phyloP scores from a whole-genome alignment of 495 filamentous ascomycete genomes.

The Aspergillus cavernicola region DNA sequence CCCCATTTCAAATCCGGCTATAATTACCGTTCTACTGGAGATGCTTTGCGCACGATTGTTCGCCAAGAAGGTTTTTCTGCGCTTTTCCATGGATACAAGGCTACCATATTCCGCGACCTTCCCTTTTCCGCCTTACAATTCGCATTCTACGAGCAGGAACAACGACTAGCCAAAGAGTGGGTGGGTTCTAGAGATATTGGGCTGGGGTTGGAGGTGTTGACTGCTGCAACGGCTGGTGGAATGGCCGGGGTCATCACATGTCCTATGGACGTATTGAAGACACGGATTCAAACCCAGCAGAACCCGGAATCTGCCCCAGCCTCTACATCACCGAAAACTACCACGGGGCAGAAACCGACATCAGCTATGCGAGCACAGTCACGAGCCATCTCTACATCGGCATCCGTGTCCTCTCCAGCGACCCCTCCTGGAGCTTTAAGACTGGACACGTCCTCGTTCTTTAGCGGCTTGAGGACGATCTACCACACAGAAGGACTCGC shows the following conservation, averaged over 20 bases:
- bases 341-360: constrained; percentile 24
- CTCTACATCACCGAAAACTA: constrained; percentile 21
- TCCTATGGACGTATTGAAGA: constrained; percentile 96
- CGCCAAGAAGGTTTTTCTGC: constrained; percentile 76
- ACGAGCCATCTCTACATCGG: constrained; percentile 78
- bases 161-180: constrained; percentile 72
- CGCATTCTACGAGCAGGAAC: constrained; percentile 95
- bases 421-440: constrained; percentile 67
- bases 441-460: constrained; percentile 82
- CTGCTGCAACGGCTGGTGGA: constrained; percentile 87
- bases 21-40: constrained; percentile 77
- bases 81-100: constrained; percentile 89
- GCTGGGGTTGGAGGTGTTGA: constrained; percentile 76
- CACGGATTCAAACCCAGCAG: constrained; percentile 91
- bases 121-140: constrained; percentile 96
- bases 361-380: constrained; percentile 33
- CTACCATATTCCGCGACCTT: constrained; percentile 90
- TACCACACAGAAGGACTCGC: constrained; percentile 82
- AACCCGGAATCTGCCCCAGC: constrained; percentile 41
- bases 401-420: constrained; percentile 75
- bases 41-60: constrained; percentile 82
- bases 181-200: constrained; percentile 75
- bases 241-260: constrained; percentile 93
- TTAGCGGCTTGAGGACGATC: constrained; percentile 79
- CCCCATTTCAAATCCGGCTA: constrained; percentile 89